These are phyloP conservation scores for Leptographium flavum DNA, from an alignment of 2,329 filamentous ascomycete species.

Conservation along the genomic window DNA sequence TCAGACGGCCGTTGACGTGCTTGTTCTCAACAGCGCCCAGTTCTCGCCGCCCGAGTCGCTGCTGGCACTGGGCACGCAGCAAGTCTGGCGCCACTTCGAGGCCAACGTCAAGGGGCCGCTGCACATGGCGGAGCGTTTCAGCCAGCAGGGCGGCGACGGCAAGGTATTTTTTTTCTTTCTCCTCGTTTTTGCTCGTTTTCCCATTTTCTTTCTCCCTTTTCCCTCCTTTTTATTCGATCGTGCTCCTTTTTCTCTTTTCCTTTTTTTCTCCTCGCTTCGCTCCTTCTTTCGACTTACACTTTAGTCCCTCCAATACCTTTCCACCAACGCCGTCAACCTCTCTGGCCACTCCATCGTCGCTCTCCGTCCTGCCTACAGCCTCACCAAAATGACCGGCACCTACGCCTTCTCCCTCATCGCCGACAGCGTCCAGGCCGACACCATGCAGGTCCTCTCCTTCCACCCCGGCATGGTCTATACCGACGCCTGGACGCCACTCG, in stretches of 20 bases:
- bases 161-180: not conserved
- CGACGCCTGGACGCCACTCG: not conserved
- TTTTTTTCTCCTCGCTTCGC: too few relatives aligned
- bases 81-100: slow-evolving; percentile 10
- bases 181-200: too few relatives aligned
- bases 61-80: slow-evolving; percentile 6
- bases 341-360: slow-evolving; percentile 11
- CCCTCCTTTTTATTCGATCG: too few relatives aligned
- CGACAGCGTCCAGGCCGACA: slow-evolving; percentile 5
- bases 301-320: slow-evolving; percentile 5
- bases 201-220: too few relatives aligned
- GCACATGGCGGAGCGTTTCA: slow-evolving; percentile 7
- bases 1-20: slow-evolving; percentile 16
- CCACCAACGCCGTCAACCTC: slow-evolving; percentile 7
- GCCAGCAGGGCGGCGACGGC: slow-evolving; percentile 8
- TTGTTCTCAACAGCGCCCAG: slow-evolving; percentile 19
- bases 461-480: slow-evolving; percentile 13
- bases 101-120: slow-evolving; percentile 11
- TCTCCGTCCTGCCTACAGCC: slow-evolving; percentile 7
- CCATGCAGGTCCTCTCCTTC: slow-evolving; percentile 13
- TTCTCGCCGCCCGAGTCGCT: slow-evolving; percentile 1
- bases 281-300: too few relatives aligned
- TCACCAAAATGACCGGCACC: slow-evolving; percentile 13
- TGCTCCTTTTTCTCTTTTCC: too few relatives aligned
- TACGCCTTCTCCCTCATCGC: slow-evolving; percentile 12